Percentiles rank a stretch among this genome's conserved stretches.
phyloP scores from a whole-genome alignment of 345 rosid genomes.

The Gossypium anomalum region DNA sequence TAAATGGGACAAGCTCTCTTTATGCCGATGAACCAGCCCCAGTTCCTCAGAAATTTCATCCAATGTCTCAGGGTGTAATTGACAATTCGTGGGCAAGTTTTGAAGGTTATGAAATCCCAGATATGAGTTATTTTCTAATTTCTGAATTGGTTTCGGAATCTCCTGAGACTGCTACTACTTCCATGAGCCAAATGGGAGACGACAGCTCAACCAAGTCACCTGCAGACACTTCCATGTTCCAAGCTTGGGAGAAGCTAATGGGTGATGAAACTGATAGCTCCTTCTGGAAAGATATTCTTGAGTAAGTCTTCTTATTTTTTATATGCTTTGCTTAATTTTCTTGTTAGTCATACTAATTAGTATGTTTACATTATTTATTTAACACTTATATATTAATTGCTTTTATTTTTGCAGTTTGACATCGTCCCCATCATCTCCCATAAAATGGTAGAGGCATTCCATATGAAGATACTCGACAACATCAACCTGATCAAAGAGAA shows the following conservation, averaged over 20 bases:
- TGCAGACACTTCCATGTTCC: constrained; percentile 27
- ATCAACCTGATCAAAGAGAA: neutral
- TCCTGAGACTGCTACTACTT: constrained; percentile 21
- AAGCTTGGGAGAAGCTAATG: constrained; percentile 50
- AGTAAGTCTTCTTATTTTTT: constrained; percentile 24
- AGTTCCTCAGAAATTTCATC: neutral
- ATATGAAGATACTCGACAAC: neutral
- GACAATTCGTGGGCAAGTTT: constrained; percentile 18
- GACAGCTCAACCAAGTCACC: neutral
- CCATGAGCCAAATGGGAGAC: constrained; percentile 19
- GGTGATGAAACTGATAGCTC: constrained; percentile 51
- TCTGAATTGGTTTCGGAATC: constrained; percentile 39
- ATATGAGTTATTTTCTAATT: constrained; percentile 16
- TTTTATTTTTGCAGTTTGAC: neutral
- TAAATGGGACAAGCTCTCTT: neutral
- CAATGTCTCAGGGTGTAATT: neutral
- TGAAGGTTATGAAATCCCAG: constrained; percentile 11
- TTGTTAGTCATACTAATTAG: neutral
- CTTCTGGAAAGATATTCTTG: constrained; percentile 63
- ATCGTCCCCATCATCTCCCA: neutral
- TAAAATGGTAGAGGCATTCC: neutral
- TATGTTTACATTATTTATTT: too few relatives aligned
- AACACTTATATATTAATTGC: neutral
- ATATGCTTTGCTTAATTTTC: neutral
- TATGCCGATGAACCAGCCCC: neutral